Evolutionary conservation across 352 stramenopile genomes (phyloP), one percentile per base, ranked within the genome.

Genomic region (Pythium aquatile): DNA sequence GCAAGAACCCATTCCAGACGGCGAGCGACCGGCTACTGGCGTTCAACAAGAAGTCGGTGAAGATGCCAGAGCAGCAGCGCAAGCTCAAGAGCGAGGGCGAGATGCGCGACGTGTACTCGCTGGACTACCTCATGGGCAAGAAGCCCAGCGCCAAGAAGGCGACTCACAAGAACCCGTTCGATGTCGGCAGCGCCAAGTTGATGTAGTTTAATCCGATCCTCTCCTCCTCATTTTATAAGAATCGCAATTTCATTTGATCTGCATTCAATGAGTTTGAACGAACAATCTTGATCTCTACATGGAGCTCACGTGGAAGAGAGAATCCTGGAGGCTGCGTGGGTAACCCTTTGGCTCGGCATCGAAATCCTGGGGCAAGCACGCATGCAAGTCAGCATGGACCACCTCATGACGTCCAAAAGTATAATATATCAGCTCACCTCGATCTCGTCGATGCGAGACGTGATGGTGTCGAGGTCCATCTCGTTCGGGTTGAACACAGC

Each of bases 1-100:
- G 81, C 63, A 89, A 87, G 67, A 92, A 65, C 71, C 81, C 81
- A 2, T 92, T 92, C 63, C 53, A 84, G 28, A 79, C 87, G 44
- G 74, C 74, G 56, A 90, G 79, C 61, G 69, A 88, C 59, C 67
- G 68, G 58, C 65, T 90, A 55, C 63, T 88, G 11, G 79, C 83
- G 32, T 51, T 73, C 11, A 61, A 46, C 49, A 40, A 11, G 10
- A 30, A 13, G 10, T 47, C 56, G 24, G 17, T 46, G 2, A 17
- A 39, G 37, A 35, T 35, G 16, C 39, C 42, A 28, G 33, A 52
- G 32, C 7, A 48, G 35, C 44, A 63, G 37, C 16, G 29, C 28
- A 69, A 68, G 51, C 40, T 40, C 24, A 74, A 51, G 30, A 65
- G 29, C 40, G 63, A 77, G 53, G 65, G 77, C 24, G 55, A 76